phyloP scores from a whole-genome alignment of 2,329 filamentous ascomycete species.

The Aspergillus neoniger region DNA sequence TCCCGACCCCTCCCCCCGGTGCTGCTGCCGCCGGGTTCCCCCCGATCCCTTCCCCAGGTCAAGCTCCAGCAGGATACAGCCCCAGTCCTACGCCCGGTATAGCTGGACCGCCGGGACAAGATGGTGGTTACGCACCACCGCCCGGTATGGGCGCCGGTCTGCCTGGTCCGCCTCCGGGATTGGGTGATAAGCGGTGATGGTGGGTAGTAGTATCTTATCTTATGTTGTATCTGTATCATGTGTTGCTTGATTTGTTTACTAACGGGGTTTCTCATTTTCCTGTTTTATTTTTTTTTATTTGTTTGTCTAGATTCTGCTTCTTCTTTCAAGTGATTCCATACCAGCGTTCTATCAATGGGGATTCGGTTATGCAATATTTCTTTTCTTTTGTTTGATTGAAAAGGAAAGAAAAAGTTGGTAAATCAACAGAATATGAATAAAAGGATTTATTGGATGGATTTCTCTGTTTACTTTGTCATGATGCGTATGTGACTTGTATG shows the following conservation, averaged over 20 bases:
- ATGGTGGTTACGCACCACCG: constrained; percentile 31
- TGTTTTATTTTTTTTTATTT: constrained; percentile 15
- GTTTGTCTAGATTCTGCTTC: constrained; percentile 17
- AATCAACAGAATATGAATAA: neutral
- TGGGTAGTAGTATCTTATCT: neutral
- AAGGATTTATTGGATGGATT: neutral
- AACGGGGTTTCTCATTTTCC: neutral
- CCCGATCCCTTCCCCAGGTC: constrained; percentile 33
- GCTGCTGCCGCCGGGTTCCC: constrained; percentile 32
- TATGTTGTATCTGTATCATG: constrained; percentile 3
- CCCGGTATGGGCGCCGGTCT: constrained; percentile 27
- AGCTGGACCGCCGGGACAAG: constrained; percentile 31
- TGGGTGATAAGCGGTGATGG: constrained; percentile 31
- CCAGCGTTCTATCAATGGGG: neutral
- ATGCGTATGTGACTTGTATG: too few relatives aligned
- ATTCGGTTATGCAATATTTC: neutral
- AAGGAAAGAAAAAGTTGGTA: constrained; percentile 1
- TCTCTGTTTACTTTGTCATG: neutral
- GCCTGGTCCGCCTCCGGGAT: constrained; percentile 30
- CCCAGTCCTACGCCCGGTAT: constrained; percentile 32
- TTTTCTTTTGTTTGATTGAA: constrained; percentile 1
- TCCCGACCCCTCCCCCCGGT: constrained; percentile 45
- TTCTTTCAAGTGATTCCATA: neutral
- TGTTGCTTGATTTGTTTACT: neutral
- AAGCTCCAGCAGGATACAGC: constrained; percentile 23